A percentile compares a stretch with the other conserved stretches of the same genome.
These are phyloP conservation scores for Mycena epipterygia DNA, from an alignment of 768 basidiomycete species.

Conservation along the genomic window DNA sequence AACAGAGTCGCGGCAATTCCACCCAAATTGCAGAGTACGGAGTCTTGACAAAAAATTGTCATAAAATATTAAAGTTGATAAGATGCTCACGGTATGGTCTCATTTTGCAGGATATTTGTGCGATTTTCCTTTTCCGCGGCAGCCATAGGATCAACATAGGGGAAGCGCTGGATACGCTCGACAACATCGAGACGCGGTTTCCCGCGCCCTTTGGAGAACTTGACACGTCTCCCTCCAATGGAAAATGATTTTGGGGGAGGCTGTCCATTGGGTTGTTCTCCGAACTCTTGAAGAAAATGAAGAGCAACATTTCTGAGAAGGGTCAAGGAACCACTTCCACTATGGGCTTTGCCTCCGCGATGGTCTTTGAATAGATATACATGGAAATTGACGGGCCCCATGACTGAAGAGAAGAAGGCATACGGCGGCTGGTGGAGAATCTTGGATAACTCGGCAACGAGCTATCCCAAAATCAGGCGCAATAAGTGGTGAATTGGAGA, in stretches of 20 bases:
- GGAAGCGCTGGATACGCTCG: constrained; percentile 51
- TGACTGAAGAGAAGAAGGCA: constrained; percentile 37
- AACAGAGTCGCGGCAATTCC: constrained; percentile 70
- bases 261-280: constrained; percentile 32
- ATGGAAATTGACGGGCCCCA: constrained; percentile 64
- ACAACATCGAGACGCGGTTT: constrained; percentile 51
- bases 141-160: constrained; percentile 57
- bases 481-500: neutral
- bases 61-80: neutral
- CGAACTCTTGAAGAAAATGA: constrained; percentile 60
- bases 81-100: constrained; percentile 21
- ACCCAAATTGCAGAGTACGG: constrained; percentile 66
- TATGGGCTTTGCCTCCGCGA: constrained; percentile 44
- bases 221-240: constrained; percentile 49
- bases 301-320: constrained; percentile 59
- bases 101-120: constrained; percentile 44
- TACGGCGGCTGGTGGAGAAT: constrained; percentile 63
- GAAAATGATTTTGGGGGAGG: constrained; percentile 37
- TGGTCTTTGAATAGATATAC: constrained; percentile 62
- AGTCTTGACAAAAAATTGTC: constrained; percentile 36
- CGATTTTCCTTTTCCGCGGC: constrained; percentile 51
- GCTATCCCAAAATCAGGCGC: constrained; percentile 12
- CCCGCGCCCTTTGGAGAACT: constrained; percentile 48
- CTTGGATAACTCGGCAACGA: constrained; percentile 50
- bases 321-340: constrained; percentile 62